phyloP scores from a whole-genome alignment of 805 yeast species.

The Saccharomycopsis microspora region DNA sequence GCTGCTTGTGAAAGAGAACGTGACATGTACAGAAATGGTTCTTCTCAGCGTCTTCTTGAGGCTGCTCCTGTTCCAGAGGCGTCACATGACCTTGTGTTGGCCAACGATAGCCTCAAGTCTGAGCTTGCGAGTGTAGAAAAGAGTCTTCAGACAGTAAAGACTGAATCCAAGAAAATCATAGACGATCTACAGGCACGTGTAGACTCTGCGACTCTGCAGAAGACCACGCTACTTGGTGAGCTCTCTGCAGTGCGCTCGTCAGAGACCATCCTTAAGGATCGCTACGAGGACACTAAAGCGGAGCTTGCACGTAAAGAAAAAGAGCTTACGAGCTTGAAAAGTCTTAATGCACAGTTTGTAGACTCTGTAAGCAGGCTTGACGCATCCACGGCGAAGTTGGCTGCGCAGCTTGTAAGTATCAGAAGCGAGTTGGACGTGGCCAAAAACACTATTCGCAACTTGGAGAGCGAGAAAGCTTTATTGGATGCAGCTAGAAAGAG shows the following conservation, averaged over 20 bases:
- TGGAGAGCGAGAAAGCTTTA: constrained; percentile 43
- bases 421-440: constrained; percentile 34
- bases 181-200: constrained; percentile 39
- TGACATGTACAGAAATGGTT: constrained; percentile 38
- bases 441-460: constrained; percentile 33
- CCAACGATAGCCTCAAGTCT: not conserved
- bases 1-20: constrained; percentile 52
- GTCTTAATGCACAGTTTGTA: constrained; percentile 29
- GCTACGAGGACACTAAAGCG: constrained; percentile 30
- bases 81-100: not conserved
- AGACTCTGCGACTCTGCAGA: constrained; percentile 27
- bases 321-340: constrained; percentile 36
- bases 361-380: constrained; percentile 36
- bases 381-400: constrained; percentile 31
- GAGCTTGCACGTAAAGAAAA: constrained; percentile 28
- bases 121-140: constrained; percentile 22
- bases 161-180: constrained; percentile 32
- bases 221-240: constrained; percentile 36
- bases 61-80: not conserved
- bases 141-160: constrained; percentile 17
- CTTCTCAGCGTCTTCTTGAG: not conserved
- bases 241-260: constrained; percentile 46
- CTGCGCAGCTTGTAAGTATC: constrained; percentile 45
- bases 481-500: constrained; percentile 38
- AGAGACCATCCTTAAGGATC: constrained; percentile 40